Evolutionary conservation across 1,139 yeast species (phyloP), one percentile per base, ranked within the genome.

Genomic region (Pichia sp.): DNA sequence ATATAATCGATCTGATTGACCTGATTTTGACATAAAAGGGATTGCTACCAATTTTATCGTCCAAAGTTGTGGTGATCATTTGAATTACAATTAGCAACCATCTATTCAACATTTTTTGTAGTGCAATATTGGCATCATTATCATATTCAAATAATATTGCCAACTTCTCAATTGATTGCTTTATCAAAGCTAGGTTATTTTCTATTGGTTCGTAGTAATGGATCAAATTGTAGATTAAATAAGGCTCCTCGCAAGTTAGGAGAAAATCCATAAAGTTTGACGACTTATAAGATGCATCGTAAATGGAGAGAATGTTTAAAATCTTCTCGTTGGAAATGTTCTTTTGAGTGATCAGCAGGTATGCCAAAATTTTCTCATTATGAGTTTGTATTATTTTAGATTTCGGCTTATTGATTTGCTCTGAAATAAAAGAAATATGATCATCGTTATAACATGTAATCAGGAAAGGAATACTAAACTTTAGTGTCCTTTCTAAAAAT

Each of bases 41-140:
- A 37, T 80, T 79, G 41, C 75, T 72, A 1, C 92, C 94, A 50
- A 75, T 76, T 16, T 75, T 73, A 49, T 84, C 88, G 55, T 87
- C 84, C 32, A 90, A 79, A 32, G 81, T 79, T 50, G 85, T 88
- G 7, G 95, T 82, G 53, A 90, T 85, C 40, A 77, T 73, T 49
- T 82, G 95, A 2, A 87, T 82, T 33, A 92, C 70, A 47, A 94
- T 95, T 38, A 90, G 67, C 3, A 88, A 79, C 57, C 81, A 75
- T 29, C 49, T 41, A 40, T 48, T 44, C 27, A 46, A 37, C 41
- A 49, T 37, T 28, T 33, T 43, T 36, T 47, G 46, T 9, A 45
- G 42, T 7, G 51, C 42, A n/a, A 28, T 42, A 9, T 38, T 34
- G 9, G 32, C 37, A 16, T 45, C 38, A 9, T 38, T 51, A 16